These are phyloP conservation scores for Hansfordia pulvinata DNA, from an alignment of 2,329 filamentous ascomycete genomes.

Conservation along the genomic window DNA sequence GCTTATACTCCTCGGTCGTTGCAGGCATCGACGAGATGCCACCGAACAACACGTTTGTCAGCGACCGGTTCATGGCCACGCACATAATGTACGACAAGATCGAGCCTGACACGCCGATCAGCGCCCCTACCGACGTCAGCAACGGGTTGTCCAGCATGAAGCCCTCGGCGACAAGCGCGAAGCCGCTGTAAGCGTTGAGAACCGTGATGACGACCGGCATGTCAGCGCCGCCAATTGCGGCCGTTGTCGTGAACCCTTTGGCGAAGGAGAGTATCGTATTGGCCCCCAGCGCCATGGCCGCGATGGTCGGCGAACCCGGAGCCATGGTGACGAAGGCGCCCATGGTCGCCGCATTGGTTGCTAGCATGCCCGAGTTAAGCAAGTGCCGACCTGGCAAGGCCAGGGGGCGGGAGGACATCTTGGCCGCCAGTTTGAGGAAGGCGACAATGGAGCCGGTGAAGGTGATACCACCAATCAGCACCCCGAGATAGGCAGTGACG, in stretches of 20 bases:
- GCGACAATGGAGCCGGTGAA: conserved; percentile 87
- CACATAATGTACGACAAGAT: conserved; percentile 83
- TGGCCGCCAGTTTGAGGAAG: conserved; percentile 74
- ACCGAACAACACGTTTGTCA: conserved; percentile 83
- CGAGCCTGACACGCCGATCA: conserved; percentile 80
- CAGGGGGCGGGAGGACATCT: conserved; percentile 66
- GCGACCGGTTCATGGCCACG: conserved; percentile 79
- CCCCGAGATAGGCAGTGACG: conserved; percentile 74
- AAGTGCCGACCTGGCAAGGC: conserved; percentile 61
- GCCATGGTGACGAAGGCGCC: conserved; percentile 72
- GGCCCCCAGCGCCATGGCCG: conserved; percentile 62
- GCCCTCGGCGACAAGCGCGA: conserved; percentile 78
- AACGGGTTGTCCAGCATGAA: conserved; percentile 85
- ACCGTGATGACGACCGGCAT: conserved; percentile 91
- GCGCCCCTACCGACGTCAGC: conserved; percentile 69
- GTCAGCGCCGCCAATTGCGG: conserved; percentile 83
- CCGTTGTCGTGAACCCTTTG: conserved; percentile 78
- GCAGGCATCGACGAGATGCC: conserved; percentile 64
- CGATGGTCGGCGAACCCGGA: conserved; percentile 64
- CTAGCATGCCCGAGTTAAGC: conserved; percentile 62
- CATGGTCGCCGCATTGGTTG: conserved; percentile 70
- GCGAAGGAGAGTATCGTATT: conserved; percentile 69
- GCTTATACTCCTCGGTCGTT: conserved; percentile 54
- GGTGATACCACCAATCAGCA: conserved; percentile 76
- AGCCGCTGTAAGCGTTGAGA: conserved; percentile 81